Evolutionary conservation across 2,329 filamentous ascomycete species (phyloP), one percentile per base, ranked within the genome.

Genomic region (Cladobotryum protrusum): DNA sequence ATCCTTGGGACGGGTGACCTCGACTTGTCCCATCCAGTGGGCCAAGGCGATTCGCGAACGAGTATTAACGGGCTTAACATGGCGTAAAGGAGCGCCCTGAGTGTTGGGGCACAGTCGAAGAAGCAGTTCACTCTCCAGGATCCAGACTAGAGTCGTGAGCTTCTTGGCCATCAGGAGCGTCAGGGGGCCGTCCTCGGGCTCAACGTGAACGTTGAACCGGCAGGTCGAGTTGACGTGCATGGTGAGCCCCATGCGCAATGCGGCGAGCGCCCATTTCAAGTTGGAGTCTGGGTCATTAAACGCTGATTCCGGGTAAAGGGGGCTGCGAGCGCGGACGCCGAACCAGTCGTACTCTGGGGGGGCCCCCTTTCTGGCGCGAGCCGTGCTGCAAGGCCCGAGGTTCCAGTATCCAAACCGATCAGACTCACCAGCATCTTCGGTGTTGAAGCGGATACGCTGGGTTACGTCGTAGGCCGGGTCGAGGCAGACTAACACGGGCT

Each of bases 181-280:
- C 14, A 54, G 18, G 18, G 19, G 6, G 1, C n/a, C 17, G 5
- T 8, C 14, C 3, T 17, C 29, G 1, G 47, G 42, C 29, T 41
- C 45, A 18, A 56, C 15, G 9, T 43, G 43, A 11, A 53, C 56
- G 44, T 48, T 51, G 48, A 56, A 54, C 18, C 54, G 53, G 47
- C 59, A 62, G 2, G 58, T 56, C 14, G 59, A 61, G 54, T 62
- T 63, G 48, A 52, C 43, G 48, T 61, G 57, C 11, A 61, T 54
- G 20, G 49, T 49, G 34, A 61, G 17, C 5, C 44, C 41, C 3
- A 35, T 33, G 11, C 55, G 59, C 7, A 63, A 49, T 7, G 48
- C 36, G 2, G 5, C 40, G 15, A 56, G 19, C 37, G 41, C 20
- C 37, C 34, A 43, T 19, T 52, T 36, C 15, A 50, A 18, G 2